Evolutionary conservation across 2,329 filamentous ascomycete species (phyloP).

Genomic region (Fusarium chaquense): DNA sequence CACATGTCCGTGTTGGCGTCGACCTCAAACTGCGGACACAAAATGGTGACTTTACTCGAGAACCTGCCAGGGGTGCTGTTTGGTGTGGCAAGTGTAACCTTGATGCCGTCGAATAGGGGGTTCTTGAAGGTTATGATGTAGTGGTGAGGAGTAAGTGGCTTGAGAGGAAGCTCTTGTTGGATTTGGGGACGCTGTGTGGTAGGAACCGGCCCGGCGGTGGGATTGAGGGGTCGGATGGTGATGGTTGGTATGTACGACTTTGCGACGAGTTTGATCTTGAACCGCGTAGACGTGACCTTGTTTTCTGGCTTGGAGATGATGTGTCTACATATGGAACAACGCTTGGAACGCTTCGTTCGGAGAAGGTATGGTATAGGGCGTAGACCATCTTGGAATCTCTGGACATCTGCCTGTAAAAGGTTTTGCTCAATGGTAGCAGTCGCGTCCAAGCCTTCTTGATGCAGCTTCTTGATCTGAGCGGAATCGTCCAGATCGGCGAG

Average conservation of each 20-base stretch:
- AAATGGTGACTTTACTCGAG: constrained; percentile 83
- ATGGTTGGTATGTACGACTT: constrained; percentile 89
- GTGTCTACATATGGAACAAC: constrained; percentile 91
- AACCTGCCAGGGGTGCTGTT: constrained; percentile 81
- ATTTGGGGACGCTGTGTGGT: constrained; percentile 51
- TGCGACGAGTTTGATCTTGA: constrained; percentile 92
- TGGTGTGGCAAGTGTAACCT: constrained; percentile 88
- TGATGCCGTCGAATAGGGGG: constrained; percentile 90
- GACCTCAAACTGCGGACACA: constrained; percentile 94
- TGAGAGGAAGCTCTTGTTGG: constrained; percentile 54
- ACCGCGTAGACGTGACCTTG: constrained; percentile 88
- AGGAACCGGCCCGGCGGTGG: constrained; percentile 52
- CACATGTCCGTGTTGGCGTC: constrained; percentile 88
- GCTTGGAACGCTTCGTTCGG: constrained; percentile 92
- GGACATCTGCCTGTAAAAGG: constrained; percentile 63
- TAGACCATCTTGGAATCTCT: constrained; percentile 78
- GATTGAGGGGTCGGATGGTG: constrained; percentile 73
- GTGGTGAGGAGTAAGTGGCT: constrained; percentile 74
- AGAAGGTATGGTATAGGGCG: constrained; percentile 86
- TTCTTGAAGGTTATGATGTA: constrained; percentile 93
- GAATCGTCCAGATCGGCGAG: constrained; percentile 72
- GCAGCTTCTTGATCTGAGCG: constrained; percentile 70
- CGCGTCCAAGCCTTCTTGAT: constrained; percentile 70
- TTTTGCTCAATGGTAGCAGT: constrained; percentile 66
- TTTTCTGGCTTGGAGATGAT: constrained; percentile 95